Evolutionary conservation across 2,329 filamentous ascomycete species (phyloP), one percentile per base, ranked within the genome.

Genomic region (Fusarium marasasianum): DNA sequence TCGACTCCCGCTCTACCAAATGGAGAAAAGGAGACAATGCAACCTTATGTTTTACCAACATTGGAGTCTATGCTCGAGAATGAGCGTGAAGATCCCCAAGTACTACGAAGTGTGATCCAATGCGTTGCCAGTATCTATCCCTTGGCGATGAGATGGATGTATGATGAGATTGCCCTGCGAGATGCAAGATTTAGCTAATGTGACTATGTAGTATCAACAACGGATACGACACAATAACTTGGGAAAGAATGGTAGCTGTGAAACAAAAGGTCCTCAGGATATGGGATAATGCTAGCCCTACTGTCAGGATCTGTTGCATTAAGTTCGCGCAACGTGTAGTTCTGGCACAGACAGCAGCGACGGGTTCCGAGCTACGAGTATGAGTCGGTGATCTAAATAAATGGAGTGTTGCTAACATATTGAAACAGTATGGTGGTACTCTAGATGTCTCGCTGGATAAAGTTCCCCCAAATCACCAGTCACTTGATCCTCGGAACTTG

Each of bases 281-380:
- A 79, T 98, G 97, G 96, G 96, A 98, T 77, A 89, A 87, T 48
- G 92, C 94, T 24, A 85, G 90, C 20, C 88, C 92, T 18, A 92
- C 94, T 6, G 90, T 98, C 72, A 92, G 92, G 78, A 92, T 98
- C 81, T 97, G 95, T 86, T 98, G 96, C 85, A 92, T 98, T 87
- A 99, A 99, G 83, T 99, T 99, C 82, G 92, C 94, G 43, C 96
- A 99, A 84, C 91, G 94, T 73, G 94, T 98, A 50, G 93, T 99
- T 50, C 89, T 98, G 75, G 94, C 95, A 24, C 96, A 99, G 83
- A 98, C 94, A 17, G 91, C 92, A n/a, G 94, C 94, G 53, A 85
- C 92, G 66, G 93, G 94, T 76, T 87, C 91, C 63, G 96, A 98
- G 80, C 93, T 93, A 76, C 91, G 94, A 86, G 94, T 98, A 89